A percentile compares a stretch with the other conserved stretches of the same genome.
Conservation (phyloP, 768 basidiomycete species). For the Thelephora ganbajun region DNA sequence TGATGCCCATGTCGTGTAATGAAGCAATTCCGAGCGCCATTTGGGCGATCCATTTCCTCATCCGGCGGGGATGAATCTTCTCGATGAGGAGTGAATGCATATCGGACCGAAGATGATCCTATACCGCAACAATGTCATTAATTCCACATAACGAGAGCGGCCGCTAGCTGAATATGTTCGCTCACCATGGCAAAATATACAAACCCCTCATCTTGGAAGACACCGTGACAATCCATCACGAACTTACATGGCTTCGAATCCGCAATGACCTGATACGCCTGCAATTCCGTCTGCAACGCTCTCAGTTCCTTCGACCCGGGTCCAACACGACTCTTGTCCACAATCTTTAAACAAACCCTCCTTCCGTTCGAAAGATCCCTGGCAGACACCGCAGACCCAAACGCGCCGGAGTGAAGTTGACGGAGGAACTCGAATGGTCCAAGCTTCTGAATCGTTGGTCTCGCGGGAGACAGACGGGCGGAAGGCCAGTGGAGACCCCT, state of each 20-base stretch:
- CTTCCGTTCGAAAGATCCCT: constrained; percentile 8
- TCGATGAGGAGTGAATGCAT: constrained; percentile 5
- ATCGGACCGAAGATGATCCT: constrained; percentile 10
- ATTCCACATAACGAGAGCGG: not conserved
- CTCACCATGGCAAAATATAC: constrained; percentile 16
- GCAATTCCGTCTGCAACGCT: constrained; percentile 10
- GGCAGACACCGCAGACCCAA: constrained; percentile 9
- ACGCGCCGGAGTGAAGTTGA: constrained; percentile 9
- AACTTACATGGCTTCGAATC: constrained; percentile 7
- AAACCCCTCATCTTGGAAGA: constrained; percentile 11
- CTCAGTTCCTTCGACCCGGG: constrained; percentile 1
- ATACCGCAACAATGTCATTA: not conserved
- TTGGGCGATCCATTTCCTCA: constrained; percentile 16
- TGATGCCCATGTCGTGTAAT: constrained; percentile 39
- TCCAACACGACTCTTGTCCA: constrained; percentile 7
- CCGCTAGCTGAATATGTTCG: not conserved
- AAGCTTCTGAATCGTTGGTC: not conserved
- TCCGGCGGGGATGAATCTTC: not conserved
- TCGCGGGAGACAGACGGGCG: not conserved
- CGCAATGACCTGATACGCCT: constrained; percentile 13
- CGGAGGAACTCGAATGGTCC: constrained; percentile 12
- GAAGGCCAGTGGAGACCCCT: too few species aligned
- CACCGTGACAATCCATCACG: constrained; percentile 15
- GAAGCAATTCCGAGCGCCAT: constrained; percentile 16
- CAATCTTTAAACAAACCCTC: constrained; percentile 12